Evolutionary conservation across 371 early-diverging fungal species (phyloP), one percentile per base, ranked within the genome.

Genomic region (Basidiobolus heterosporus): DNA sequence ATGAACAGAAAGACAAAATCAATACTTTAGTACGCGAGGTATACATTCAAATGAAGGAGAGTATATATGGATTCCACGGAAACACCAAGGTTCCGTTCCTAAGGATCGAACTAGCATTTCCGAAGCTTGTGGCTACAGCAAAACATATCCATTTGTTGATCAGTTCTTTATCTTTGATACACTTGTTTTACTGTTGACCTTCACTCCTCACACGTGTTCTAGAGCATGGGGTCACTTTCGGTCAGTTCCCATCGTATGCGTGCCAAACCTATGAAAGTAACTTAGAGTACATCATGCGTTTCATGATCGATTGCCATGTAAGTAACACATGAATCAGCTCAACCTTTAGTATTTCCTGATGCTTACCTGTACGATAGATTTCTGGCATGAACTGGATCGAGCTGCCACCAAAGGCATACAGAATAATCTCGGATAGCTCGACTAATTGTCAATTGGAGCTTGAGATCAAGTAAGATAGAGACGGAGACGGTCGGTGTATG

Each of bases 291-390:
- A 65, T 87, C 0, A 57, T 98, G 17, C 74, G 98, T 21, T 99
- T 98, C 65, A 98, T 99, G 99, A 91, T 97, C 57, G 99, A 99
- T 55, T 67, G 73, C 39, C 72, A 81, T 51, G 78, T 82, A 51
- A 8, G 46, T 20, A 0, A 11, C 18, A 0, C 46, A 44, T 24
- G 3, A 49, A 56, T 15, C 20, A 16, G 15, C 42, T 13, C 39
- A 16, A 41, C 1, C 15, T 11, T 45, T n/a, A n/a, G 14, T 20
- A 37, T 18, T 36, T 47, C 21, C n/a, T n/a, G n/a, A n/a, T n/a
- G 8, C 30, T 21, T 51, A 17, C 16, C 18, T 48, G 7, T 20
- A 16, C 38, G 46, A n/a, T 44, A 78, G 69, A 67, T 88, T 15
- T 66, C 63, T 3, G 98, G 96, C 14, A 86, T 85, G 3, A 91